Base-by-base conservation (phyloP, 371 early-diverging fungal genomes). In the Mucor irregularis region DNA sequence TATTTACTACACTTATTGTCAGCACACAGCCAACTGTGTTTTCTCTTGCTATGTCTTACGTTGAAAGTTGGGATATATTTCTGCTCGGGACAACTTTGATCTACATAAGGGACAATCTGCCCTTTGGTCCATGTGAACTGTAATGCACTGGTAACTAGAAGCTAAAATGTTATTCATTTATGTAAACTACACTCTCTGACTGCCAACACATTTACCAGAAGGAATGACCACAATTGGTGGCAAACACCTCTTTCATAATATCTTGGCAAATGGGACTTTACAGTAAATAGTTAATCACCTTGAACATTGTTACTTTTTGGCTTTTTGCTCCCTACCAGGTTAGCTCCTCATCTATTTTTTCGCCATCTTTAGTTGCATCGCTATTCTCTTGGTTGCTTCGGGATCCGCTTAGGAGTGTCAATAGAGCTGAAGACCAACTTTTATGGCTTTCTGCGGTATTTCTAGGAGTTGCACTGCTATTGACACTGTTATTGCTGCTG, bases 181-280 rank as follows among this genome's bases (percentile, higher is more conserved):
- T n/a, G 37, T 34, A 33, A 26, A 13, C n/a, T 33, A 30, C 1
- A 13, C 16, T 28, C 10, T n/a, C 16, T 11, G 19, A n/a, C 7
- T 22, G 26, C 4, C 14, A 21, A 17, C 3, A 33, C 13, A 9
- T 45, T 64, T 78, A 87, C 88, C 94, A 95, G 69, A 89, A 95
- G 1, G 90, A 89, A 69, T 94, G 94, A 0, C 94, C 90, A 70
- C 94, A 94, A n/a, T 75, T 71, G 1, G 92, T 84, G 62, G 88
- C 83, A 57, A 84, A 91, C 0, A 90, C 91, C 40, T 90, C 87
- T 28, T 69, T 71, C 60, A 94, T 89, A 14, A 81, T 63, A 28
- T 87, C 80, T 24, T 84, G 76, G 56, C 94, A 94, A 22, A 94
- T 84, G 8, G 85, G 86, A 60, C 90, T 88, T 60, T 6, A 14